phyloP scores from a whole-genome alignment of 2,329 filamentous ascomycete species.

The Aspergillus vadensis region DNA sequence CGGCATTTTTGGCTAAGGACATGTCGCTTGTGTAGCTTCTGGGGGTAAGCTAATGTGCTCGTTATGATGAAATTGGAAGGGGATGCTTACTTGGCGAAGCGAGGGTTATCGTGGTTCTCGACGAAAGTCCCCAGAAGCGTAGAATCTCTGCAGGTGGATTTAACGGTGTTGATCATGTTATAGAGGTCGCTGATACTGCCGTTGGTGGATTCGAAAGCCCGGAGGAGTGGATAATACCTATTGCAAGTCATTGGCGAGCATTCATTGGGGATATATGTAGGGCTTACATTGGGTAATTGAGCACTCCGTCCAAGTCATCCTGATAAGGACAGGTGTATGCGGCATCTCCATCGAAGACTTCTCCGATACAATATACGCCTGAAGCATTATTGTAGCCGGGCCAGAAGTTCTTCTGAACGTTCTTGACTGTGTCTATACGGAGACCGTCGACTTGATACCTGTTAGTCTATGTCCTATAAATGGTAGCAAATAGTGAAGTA shows the following conservation, averaged over 20 bases:
- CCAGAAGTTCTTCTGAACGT: conserved; percentile 52
- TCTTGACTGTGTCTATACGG: conserved; percentile 54
- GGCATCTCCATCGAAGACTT: conserved; percentile 46
- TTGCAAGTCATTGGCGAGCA: neutral
- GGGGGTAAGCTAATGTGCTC: neutral
- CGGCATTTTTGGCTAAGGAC: conserved; percentile 60
- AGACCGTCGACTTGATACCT: conserved; percentile 48
- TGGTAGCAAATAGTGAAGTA: no score
- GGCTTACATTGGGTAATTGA: conserved; percentile 50
- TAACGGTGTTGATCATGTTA: conserved; percentile 38
- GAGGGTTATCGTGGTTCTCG: conserved; percentile 64
- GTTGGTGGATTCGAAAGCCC: conserved; percentile 37
- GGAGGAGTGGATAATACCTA: conserved; percentile 37
- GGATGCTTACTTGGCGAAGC: conserved; percentile 48
- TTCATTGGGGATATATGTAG: neutral
- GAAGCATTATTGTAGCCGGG: conserved; percentile 41
- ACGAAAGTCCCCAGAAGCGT: conserved; percentile 57
- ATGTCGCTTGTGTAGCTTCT: conserved; percentile 35
- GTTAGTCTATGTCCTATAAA: neutral
- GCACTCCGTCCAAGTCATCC: conserved; percentile 46
- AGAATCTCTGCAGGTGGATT: conserved; percentile 45
- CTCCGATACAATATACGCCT: conserved; percentile 52
- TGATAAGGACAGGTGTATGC: conserved; percentile 49
- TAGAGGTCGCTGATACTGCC: conserved; percentile 40
- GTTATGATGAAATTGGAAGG: neutral